Evolutionary conservation across 805 yeast species (phyloP), one percentile per base, ranked within the genome.

Genomic region (Kodamaea hsintzibuensis): DNA sequence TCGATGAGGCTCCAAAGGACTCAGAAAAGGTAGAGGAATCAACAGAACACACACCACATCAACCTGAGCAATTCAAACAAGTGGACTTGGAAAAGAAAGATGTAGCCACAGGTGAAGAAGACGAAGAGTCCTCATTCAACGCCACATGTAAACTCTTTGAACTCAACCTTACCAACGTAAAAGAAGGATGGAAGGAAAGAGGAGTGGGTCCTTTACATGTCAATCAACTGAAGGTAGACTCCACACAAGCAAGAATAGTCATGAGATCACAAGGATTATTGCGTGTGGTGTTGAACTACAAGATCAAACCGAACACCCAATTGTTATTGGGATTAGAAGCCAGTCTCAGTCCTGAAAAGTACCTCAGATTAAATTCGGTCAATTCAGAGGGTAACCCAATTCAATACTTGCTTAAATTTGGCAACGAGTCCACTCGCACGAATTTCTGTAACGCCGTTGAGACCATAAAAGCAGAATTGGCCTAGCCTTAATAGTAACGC

Each of bases 101-200:
- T 58, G 73, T 85, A 9, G 79, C 83, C 54, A 91, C 98, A 0
- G 99, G 98, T 1, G 99, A 95, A 69, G 99, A 95, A 68, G 78
- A 83, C 53, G 99, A 95, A 66, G 76, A 76, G 35, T 82, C 88
- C 0, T 65, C 86, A 7, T 89, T 82, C 67, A 82, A 83, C 44
- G 80, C 88, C 39, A 84, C 87, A 47, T 90, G 96, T 3, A 90
- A 92, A 64, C 73, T 95, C 25, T 95, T 92, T 66, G 84, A 82
- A 30, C 72, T 90, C 60, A 88, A 89, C 62, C 73, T 92, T 30
- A 73, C 85, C 0, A 80, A 84, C 38, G 76, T 88, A 2, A 67
- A 80, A 7, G 83, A 80, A 14, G 97, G 97, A 1, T 95, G 99
- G 99, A 95, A 90, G 67, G 99, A 95, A 70, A 83, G 95, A 64